A percentile compares a stretch with the other conserved stretches of the same genome.
Evolutionary conservation across 495 filamentous ascomycete genomes (phyloP).

Genomic region (Hamigera avellanea): DNA sequence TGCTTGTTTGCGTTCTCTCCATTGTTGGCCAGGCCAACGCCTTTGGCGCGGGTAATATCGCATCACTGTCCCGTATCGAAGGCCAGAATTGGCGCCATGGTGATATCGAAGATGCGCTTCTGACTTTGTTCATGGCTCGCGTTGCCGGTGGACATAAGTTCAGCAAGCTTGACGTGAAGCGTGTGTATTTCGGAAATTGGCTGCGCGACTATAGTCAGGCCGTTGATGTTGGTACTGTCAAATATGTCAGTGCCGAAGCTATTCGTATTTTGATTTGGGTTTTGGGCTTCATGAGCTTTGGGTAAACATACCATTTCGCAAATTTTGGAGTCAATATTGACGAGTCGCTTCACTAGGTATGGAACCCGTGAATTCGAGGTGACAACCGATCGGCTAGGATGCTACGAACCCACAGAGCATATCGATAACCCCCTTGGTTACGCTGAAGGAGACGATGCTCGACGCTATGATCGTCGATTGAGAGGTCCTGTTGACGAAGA

Average conservation of each 20-base stretch:
- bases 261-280: slow-evolving; percentile 70
- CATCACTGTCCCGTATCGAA: slow-evolving; percentile 62
- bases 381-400: slow-evolving; percentile 74
- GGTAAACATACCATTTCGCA: slow-evolving; percentile 12
- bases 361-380: slow-evolving; percentile 90
- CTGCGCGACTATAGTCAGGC: slow-evolving; percentile 60
- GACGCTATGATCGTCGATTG: slow-evolving; percentile 66
- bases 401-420: slow-evolving; percentile 79
- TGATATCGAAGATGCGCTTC: slow-evolving; percentile 75
- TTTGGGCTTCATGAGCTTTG: slow-evolving; percentile 47
- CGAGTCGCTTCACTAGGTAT: slow-evolving; percentile 44
- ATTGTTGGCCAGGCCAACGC: slow-evolving; percentile 55
- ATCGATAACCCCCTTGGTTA: slow-evolving; percentile 77
- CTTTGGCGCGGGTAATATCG: slow-evolving; percentile 85
- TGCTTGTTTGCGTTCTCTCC: slow-evolving; percentile 44
- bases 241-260: slow-evolving; percentile 76
- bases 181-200: slow-evolving; percentile 89
- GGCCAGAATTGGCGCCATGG: slow-evolving; percentile 91
- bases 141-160: slow-evolving; percentile 76
- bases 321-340: no score
- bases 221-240: slow-evolving; percentile 77
- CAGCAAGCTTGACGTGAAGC: slow-evolving; percentile 73
- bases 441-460: slow-evolving; percentile 74
- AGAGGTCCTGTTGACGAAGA: slow-evolving; percentile 72
- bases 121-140: slow-evolving; percentile 62